A percentile compares a stretch with the other conserved stretches of the same genome.
Evolutionary conservation across 768 basidiomycete genomes (phyloP).

Genomic region (Pleurotus platypus): DNA sequence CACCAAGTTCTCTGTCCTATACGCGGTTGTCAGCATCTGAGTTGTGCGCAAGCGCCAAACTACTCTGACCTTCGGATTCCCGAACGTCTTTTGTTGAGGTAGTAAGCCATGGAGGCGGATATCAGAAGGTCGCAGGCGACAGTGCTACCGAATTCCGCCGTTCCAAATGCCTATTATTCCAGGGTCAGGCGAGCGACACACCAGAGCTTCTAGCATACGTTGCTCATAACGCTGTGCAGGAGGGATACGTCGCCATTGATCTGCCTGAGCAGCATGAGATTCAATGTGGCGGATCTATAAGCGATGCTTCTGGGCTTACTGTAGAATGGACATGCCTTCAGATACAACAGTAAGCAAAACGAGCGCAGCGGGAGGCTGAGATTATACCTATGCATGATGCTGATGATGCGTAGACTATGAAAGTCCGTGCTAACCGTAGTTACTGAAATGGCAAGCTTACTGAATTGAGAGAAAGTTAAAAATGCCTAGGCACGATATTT

Average conservation of each 20-base stretch:
- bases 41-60: background rate
- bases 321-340: slow-evolving; percentile 1
- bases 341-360: no score
- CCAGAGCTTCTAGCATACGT: background rate
- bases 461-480: slow-evolving; percentile 1
- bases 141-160: background rate
- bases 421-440: background rate
- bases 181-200: background rate
- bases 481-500: background rate
- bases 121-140: slow-evolving; percentile 2
- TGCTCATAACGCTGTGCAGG: background rate
- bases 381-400: background rate
- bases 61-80: background rate
- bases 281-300: no score
- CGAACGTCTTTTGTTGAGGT: background rate
- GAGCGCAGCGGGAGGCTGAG: no score
- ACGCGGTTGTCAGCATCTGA: background rate
- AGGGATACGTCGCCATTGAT: background rate
- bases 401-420: background rate
- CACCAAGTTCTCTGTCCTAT: slow-evolving; percentile 3
- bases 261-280: background rate
- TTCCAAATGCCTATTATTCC: background rate
- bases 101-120: slow-evolving; percentile 1
- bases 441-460: background rate
- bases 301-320: background rate